These are phyloP conservation scores for Coriolopsis trogii DNA, from an alignment of 1,284 basidiomycete species.

Conservation along the genomic window DNA sequence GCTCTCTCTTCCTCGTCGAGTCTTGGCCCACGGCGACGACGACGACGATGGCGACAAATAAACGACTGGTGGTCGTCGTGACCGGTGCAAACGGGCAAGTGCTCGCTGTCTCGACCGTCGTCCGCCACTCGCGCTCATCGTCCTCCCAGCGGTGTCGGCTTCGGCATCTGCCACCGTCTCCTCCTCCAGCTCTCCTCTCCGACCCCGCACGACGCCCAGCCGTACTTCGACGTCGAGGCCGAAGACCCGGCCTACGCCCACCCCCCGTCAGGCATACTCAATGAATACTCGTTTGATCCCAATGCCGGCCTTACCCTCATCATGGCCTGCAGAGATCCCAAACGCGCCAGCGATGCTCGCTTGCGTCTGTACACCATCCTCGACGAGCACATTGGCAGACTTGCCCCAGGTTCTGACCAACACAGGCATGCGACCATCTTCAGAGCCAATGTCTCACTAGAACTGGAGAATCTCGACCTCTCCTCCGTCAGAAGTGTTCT, in stretches of 20 bases:
- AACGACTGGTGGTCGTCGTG: background rate
- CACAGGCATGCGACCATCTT: conserved; percentile 60
- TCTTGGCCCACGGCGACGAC: background rate
- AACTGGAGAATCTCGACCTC: conserved; percentile 69
- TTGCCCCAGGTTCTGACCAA: conserved; percentile 40
- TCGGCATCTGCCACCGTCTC: conserved; percentile 83
- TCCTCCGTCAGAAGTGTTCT: conserved; percentile 65
- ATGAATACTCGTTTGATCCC: conserved; percentile 6
- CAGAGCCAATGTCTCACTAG: conserved; percentile 61
- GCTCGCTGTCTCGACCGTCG: background rate
- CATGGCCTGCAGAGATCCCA: conserved; percentile 77
- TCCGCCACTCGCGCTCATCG: background rate
- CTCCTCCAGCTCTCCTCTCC: conserved; percentile 66
- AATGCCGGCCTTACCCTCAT: conserved; percentile 70
- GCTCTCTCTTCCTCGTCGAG: background rate
- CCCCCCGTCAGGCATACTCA: background rate
- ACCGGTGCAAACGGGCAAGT: conserved; percentile 2
- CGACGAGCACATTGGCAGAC: conserved; percentile 52
- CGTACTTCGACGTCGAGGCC: conserved; percentile 38
- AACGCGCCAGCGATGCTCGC: conserved; percentile 67
- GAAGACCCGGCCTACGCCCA: background rate
- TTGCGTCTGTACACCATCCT: conserved; percentile 53
- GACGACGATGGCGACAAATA: no score
- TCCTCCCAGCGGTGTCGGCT: conserved; percentile 74
- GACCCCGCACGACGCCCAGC: conserved; percentile 51